phyloP scores from a whole-genome alignment of 108 stramenopile genomes.

The Cylindrotheca closterium region DNA sequence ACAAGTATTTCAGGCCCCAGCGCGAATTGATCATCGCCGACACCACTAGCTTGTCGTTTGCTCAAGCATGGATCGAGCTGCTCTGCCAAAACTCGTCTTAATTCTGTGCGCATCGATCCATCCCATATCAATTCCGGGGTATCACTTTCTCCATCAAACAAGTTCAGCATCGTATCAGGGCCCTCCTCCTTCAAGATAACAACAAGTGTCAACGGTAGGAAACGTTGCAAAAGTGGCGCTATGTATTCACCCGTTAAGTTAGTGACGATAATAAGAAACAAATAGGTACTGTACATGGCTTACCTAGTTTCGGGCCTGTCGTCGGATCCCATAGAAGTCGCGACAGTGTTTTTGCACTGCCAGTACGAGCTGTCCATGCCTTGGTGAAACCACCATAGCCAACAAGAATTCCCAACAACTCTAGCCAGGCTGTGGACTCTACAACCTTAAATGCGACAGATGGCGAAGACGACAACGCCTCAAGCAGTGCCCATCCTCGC shows the following conservation, averaged over 20 bases:
- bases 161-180: constrained; percentile 48
- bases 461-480: constrained; percentile 55
- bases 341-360: constrained; percentile 59
- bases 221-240: constrained; percentile 39
- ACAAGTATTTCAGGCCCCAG: constrained; percentile 38
- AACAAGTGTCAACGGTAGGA: constrained; percentile 49
- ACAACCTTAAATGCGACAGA: constrained; percentile 50
- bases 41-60: constrained; percentile 27
- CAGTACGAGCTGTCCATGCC: constrained; percentile 45
- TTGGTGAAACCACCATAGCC: constrained; percentile 56
- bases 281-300: not conserved
- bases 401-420: constrained; percentile 60
- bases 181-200: constrained; percentile 57
- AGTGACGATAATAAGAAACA: not conserved
- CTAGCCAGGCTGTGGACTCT: constrained; percentile 56
- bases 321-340: constrained; percentile 64
- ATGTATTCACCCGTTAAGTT: too few species aligned
- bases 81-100: constrained; percentile 44
- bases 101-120: constrained; percentile 56
- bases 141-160: constrained; percentile 69
- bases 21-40: constrained; percentile 21
- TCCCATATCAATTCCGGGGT: constrained; percentile 86
- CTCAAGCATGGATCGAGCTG: constrained; percentile 37
- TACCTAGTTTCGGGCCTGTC: constrained; percentile 40
- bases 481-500: constrained; percentile 53